A percentile compares a stretch with the other conserved stretches of the same genome.
Evolutionary conservation across 192 early-diverging fungal genomes (phyloP).

Genomic region (Dimargaris xerosporica): DNA sequence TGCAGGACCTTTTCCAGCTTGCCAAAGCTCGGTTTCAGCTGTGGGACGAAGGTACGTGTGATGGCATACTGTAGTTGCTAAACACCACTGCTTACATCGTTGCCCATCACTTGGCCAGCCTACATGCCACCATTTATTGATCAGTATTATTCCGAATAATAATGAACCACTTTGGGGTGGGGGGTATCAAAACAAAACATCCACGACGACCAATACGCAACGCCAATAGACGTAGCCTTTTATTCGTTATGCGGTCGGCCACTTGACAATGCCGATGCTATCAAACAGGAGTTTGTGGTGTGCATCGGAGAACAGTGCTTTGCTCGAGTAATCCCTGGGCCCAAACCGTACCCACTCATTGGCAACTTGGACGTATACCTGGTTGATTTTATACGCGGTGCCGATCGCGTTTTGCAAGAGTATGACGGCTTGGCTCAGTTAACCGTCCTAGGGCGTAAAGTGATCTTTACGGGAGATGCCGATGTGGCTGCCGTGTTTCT

Average conservation of each 20-base stretch:
- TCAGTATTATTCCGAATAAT: too few relatives aligned
- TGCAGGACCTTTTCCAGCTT: background rate
- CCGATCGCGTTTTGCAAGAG: background rate
- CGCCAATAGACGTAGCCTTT: background rate
- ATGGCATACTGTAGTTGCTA: too few relatives aligned
- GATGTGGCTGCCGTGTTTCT: constrained; percentile 23
- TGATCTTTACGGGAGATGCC: constrained; percentile 22
- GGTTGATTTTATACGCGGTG: background rate
- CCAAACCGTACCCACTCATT: constrained; percentile 6
- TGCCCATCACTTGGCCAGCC: too few relatives aligned
- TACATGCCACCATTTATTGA: too few relatives aligned
- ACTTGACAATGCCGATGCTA: too few relatives aligned
- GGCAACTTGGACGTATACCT: constrained; percentile 8
- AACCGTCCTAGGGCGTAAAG: background rate
- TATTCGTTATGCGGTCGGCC: background rate
- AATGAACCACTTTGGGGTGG: too few relatives aligned
- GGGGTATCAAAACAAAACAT: too few relatives aligned
- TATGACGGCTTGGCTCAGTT: constrained; percentile 3
- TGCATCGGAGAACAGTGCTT: background rate
- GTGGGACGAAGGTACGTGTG: background rate
- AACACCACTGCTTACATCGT: too few relatives aligned
- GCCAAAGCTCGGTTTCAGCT: background rate
- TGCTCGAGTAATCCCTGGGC: constrained; percentile 2
- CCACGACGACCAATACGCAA: background rate
- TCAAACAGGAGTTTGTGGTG: background rate